Percentiles rank a stretch among this genome's conserved stretches.
phyloP scores from a whole-genome alignment of 441 rosid species.

The Erodium moschatum region DNA sequence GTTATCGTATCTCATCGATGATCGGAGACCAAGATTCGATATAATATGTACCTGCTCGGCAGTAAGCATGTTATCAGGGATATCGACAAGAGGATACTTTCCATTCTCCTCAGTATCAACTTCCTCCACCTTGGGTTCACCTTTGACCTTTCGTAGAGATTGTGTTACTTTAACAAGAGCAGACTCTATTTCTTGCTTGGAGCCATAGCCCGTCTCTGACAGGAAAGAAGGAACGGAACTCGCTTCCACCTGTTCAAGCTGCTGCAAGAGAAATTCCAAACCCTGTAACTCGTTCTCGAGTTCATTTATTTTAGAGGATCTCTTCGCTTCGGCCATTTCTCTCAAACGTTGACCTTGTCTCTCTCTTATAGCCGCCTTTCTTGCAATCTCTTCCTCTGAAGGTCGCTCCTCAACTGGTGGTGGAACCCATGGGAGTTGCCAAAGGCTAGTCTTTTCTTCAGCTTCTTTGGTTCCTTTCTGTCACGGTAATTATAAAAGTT shows the following conservation, averaged over 20 bases:
- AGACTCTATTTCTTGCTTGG: constrained; percentile 78
- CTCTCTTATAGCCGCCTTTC: constrained; percentile 85
- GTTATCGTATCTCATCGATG: not conserved
- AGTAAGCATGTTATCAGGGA: constrained; percentile 70
- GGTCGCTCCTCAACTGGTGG: constrained; percentile 81
- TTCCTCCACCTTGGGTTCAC: constrained; percentile 70
- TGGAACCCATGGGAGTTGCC: constrained; percentile 95
- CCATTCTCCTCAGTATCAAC: constrained; percentile 65
- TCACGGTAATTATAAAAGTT: constrained; percentile 23
- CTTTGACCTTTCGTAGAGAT: constrained; percentile 69
- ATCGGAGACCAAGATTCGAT: constrained; percentile 7
- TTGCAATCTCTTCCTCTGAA: constrained; percentile 89
- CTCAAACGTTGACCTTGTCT: constrained; percentile 89
- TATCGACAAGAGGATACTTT: constrained; percentile 58
- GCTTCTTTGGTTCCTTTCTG: constrained; percentile 82
- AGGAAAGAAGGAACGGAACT: constrained; percentile 56
- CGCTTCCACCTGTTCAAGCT: constrained; percentile 63
- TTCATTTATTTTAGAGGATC: constrained; percentile 70
- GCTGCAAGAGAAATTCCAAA: constrained; percentile 69
- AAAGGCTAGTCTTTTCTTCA: constrained; percentile 69
- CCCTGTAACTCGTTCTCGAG: constrained; percentile 68
- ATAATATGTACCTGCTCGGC: constrained; percentile 56
- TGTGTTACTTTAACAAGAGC: constrained; percentile 46
- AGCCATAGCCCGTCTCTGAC: constrained; percentile 61
- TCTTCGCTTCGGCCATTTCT: constrained; percentile 95